phyloP scores from a whole-genome alignment of 306 rosid genomes.

The Vigna hirtella region DNA sequence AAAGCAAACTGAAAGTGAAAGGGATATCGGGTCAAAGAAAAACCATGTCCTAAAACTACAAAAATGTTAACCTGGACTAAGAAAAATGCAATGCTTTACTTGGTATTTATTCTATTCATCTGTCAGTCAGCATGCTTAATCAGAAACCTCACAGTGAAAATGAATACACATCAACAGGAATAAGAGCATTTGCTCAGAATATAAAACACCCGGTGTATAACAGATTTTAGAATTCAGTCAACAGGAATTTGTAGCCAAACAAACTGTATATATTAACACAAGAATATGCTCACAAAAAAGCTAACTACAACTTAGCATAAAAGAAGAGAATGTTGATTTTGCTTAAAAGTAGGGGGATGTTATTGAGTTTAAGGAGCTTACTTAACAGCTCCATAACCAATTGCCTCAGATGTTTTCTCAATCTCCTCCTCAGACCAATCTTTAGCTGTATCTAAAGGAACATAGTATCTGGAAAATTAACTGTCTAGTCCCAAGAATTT shows the following conservation, averaged over 20 bases:
- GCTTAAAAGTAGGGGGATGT: not conserved
- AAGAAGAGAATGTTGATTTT: constrained; percentile 17
- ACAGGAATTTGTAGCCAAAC: constrained; percentile 14
- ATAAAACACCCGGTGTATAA: constrained; percentile 9
- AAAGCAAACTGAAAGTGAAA: constrained; percentile 12
- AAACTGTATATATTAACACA: not conserved
- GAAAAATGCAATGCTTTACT: constrained; percentile 19
- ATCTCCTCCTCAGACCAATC: constrained; percentile 84
- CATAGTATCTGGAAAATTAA: constrained; percentile 39
- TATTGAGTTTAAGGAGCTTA: constrained; percentile 54
- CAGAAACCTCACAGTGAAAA: constrained; percentile 25
- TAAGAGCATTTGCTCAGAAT: constrained; percentile 12
- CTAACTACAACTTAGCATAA: constrained; percentile 20
- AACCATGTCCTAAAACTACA: constrained; percentile 21
- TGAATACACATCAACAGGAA: constrained; percentile 15
- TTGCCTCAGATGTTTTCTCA: constrained; percentile 75
- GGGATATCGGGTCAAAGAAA: constrained; percentile 6
- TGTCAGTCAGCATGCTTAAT: not conserved
- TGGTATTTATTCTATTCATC: constrained; percentile 21
- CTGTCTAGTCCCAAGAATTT: not conserved
- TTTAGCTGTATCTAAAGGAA: constrained; percentile 61
- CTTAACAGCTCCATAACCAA: constrained; percentile 97
- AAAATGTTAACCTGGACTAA: constrained; percentile 1
- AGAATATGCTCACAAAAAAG: constrained; percentile 34
- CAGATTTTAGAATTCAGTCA: not conserved